Evolutionary conservation across 805 yeast species (phyloP).

Genomic region (Lachancea mirantina): DNA sequence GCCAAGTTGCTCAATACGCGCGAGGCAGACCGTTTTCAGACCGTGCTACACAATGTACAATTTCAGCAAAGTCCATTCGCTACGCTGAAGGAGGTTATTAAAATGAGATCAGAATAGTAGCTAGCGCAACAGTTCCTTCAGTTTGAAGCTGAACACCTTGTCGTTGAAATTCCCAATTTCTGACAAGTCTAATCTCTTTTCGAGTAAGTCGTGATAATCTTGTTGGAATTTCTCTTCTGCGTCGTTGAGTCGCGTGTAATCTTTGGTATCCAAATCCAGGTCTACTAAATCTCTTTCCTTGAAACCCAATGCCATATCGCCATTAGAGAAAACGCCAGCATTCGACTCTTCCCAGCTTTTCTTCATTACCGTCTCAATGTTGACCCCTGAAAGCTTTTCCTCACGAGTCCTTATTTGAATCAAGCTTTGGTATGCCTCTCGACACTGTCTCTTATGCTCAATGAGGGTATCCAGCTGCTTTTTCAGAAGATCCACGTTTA

Average conservation of each 20-base stretch:
- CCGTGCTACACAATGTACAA: slow-evolving; percentile 45
- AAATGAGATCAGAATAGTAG: slow-evolving; percentile 23
- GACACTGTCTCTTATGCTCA: slow-evolving; percentile 31
- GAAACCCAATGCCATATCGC: slow-evolving; percentile 41
- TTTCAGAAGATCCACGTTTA: slow-evolving; percentile 27
- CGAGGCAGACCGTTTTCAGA: slow-evolving; percentile 54
- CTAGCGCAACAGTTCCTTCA: slow-evolving; percentile 8
- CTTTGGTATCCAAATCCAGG: slow-evolving; percentile 29
- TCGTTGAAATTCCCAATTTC: slow-evolving; percentile 28
- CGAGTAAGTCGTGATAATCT: slow-evolving; percentile 23
- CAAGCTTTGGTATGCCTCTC: slow-evolving; percentile 27
- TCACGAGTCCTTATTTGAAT: slow-evolving; percentile 21
- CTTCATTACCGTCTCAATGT: slow-evolving; percentile 28
- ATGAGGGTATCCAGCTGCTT: slow-evolving; percentile 37
- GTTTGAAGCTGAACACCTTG: slow-evolving; percentile 13
- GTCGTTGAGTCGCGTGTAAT: slow-evolving; percentile 18
- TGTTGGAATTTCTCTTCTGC: slow-evolving; percentile 26
- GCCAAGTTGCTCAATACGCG: slow-evolving; percentile 46
- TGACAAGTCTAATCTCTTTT: slow-evolving; percentile 12
- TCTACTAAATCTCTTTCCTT: slow-evolving; percentile 44
- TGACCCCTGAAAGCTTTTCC: slow-evolving; percentile 13
- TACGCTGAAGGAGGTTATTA: slow-evolving; percentile 55
- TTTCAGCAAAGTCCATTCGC: slow-evolving; percentile 59
- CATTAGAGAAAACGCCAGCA: slow-evolving; percentile 35
- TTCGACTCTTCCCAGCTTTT: slow-evolving; percentile 41